A percentile compares a stretch with the other conserved stretches of the same genome.
These are phyloP conservation scores for Nitzschia sp. DNA, from an alignment of 108 stramenopile genomes.

Conservation along the genomic window DNA sequence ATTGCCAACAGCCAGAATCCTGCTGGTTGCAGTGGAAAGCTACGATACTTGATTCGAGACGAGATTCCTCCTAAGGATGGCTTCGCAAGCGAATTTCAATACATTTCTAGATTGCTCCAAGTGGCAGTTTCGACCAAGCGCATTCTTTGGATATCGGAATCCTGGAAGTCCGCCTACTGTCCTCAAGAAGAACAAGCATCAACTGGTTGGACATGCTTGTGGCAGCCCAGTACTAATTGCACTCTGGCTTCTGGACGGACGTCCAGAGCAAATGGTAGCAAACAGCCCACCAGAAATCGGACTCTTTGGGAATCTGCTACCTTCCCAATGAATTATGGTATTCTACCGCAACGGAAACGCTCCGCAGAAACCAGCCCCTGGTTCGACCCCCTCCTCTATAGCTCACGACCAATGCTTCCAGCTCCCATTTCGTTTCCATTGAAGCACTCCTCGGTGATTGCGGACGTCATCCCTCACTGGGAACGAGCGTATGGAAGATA, in stretches of 20 bases:
- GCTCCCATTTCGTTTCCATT: conserved; percentile 16
- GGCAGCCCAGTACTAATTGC: conserved; percentile 16
- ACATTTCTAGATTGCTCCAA: conserved; percentile 11
- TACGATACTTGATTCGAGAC: conserved; percentile 1
- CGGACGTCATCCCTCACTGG: conserved; percentile 26
- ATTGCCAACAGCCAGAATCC: neutral
- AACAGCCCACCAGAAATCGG: neutral
- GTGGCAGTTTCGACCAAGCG: conserved; percentile 8
- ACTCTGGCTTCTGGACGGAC: neutral
- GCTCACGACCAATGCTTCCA: neutral
- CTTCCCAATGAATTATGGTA: conserved; percentile 4
- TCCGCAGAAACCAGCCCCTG: neutral
- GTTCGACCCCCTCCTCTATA: conserved; percentile 6
- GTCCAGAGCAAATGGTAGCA: neutral
- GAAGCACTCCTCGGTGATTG: neutral
- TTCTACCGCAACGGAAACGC: conserved; percentile 2
- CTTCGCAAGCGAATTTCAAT: conserved; percentile 22
- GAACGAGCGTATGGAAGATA: conserved; percentile 24
- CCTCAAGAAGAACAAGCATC: neutral
- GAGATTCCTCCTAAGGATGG: conserved; percentile 18
- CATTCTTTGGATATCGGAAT: neutral
- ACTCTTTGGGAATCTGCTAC: neutral
- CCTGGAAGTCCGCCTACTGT: conserved; percentile 16
- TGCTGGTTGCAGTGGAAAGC: neutral
- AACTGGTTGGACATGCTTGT: conserved; percentile 15